Conservation (phyloP, 2,329 filamentous ascomycete species). For the Penicillium sp. region DNA sequence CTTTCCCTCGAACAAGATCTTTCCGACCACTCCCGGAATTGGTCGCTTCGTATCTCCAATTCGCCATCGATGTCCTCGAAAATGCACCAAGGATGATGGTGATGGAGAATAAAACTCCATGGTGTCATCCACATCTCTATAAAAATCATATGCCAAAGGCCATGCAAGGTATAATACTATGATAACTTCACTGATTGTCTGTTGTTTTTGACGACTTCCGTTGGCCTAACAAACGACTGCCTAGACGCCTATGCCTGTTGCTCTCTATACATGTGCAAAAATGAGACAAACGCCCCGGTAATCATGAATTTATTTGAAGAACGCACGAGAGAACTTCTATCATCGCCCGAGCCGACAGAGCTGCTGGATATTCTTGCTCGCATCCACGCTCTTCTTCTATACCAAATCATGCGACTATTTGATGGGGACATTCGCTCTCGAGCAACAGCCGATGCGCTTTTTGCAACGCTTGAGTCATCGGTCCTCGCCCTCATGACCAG, state of each 20-base stretch:
- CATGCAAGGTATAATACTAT: constrained; percentile 51
- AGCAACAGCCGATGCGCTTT: constrained; percentile 43
- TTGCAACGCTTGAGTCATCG: constrained; percentile 30
- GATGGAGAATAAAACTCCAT: constrained; percentile 54
- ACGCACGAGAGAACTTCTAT: constrained; percentile 50
- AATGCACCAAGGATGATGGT: constrained; percentile 53
- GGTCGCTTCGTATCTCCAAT: constrained; percentile 30
- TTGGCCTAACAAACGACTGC: too few species aligned
- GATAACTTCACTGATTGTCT: too few species aligned
- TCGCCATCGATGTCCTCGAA: constrained; percentile 53
- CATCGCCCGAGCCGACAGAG: constrained; percentile 30
- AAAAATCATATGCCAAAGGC: constrained; percentile 55
- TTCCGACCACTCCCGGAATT: constrained; percentile 22
- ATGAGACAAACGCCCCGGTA: constrained; percentile 51
- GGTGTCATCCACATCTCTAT: constrained; percentile 59
- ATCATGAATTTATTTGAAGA: constrained; percentile 56
- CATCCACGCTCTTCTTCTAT: constrained; percentile 55
- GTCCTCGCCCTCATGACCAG: constrained; percentile 23
- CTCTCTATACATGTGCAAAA: constrained; percentile 58
- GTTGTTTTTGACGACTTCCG: too few species aligned
- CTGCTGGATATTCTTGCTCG: constrained; percentile 45
- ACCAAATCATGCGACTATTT: constrained; percentile 56
- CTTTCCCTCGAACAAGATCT: constrained; percentile 8
- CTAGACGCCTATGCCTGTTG: constrained; percentile 59
- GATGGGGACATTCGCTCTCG: constrained; percentile 54